These are phyloP conservation scores for Prunus padus DNA, from an alignment of 306 rosid species.

Conservation along the genomic window DNA sequence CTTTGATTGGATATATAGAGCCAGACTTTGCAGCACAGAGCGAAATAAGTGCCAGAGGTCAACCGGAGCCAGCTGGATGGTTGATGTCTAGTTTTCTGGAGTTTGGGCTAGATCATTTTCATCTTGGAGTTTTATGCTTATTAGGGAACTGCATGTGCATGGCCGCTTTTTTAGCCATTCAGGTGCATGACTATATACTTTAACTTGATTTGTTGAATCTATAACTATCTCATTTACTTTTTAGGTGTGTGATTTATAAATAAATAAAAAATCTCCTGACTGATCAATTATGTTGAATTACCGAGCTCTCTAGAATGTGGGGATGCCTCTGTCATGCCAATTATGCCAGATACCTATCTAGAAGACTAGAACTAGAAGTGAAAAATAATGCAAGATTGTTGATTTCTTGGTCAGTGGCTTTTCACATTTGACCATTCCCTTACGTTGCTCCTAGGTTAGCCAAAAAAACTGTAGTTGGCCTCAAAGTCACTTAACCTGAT, in stretches of 20 bases:
- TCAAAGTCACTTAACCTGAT: too few species aligned
- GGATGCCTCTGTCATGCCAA: not conserved
- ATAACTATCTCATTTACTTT: not conserved
- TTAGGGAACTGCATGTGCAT: conserved; percentile 93
- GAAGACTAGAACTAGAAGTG: not conserved
- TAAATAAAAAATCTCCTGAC: not conserved
- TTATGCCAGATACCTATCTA: not conserved
- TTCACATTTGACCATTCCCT: too few species aligned
- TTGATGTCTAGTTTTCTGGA: conserved; percentile 49
- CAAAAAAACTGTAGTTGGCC: too few species aligned
- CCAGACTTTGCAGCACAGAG: conserved; percentile 25
- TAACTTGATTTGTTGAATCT: not conserved
- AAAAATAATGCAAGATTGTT: not conserved
- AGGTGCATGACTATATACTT: conserved; percentile 45
- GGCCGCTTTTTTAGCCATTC: conserved; percentile 88
- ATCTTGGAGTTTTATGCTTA: conserved; percentile 82
- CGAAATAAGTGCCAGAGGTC: conserved; percentile 79
- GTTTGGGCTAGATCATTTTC: conserved; percentile 65
- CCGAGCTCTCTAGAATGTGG: not conserved
- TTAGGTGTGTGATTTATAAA: not conserved
- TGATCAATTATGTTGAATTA: not conserved
- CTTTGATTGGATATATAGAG: conserved; percentile 54
- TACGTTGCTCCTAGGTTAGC: too few species aligned
- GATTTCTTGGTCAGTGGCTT: not conserved
- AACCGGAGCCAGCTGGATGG: conserved; percentile 87